phyloP scores from a whole-genome alignment of 1,284 basidiomycete genomes.

The Vanrija pseudolonga region DNA sequence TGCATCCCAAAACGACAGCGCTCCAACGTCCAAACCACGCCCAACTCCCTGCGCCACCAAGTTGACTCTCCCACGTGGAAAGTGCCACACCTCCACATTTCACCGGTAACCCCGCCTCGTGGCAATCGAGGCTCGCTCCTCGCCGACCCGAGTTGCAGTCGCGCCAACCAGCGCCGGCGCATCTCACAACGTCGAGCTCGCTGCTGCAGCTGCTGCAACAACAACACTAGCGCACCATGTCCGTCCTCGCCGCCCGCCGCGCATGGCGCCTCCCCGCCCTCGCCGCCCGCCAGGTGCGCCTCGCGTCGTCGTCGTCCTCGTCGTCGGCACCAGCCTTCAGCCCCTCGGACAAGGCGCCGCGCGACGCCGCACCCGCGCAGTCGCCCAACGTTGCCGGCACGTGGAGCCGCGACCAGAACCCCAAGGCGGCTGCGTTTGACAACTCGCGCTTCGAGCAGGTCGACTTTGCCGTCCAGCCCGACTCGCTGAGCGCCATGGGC shows the following conservation, averaged over 20 bases:
- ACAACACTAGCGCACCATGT: conserved; percentile 4
- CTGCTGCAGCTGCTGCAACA: too few species aligned
- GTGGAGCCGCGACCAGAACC: conserved; percentile 71
- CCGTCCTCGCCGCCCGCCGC: conserved; percentile 6
- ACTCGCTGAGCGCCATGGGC: conserved; percentile 16
- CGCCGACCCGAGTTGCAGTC: too few species aligned
- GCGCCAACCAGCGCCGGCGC: too few species aligned
- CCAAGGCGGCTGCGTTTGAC: conserved; percentile 39
- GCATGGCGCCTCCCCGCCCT: neutral
- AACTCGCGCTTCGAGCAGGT: conserved; percentile 75
- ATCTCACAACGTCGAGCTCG: too few species aligned
- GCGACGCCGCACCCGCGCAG: conserved; percentile 50
- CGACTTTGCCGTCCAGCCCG: conserved; percentile 70
- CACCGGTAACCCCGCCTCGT: too few species aligned
- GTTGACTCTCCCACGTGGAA: too few species aligned
- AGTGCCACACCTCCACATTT: too few species aligned
- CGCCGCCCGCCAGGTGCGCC: neutral
- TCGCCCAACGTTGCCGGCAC: conserved; percentile 71
- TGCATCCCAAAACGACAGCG: too few species aligned
- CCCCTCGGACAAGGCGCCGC: conserved; percentile 4
- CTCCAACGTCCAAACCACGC: too few species aligned
- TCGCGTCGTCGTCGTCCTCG: neutral
- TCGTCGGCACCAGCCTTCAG: neutral
- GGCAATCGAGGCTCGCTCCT: too few species aligned
- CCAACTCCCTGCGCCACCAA: too few species aligned